Evolutionary conservation across 2,329 filamentous ascomycete genomes (phyloP), one percentile per base, ranked within the genome.

Genomic region (Xylaria multiplex): DNA sequence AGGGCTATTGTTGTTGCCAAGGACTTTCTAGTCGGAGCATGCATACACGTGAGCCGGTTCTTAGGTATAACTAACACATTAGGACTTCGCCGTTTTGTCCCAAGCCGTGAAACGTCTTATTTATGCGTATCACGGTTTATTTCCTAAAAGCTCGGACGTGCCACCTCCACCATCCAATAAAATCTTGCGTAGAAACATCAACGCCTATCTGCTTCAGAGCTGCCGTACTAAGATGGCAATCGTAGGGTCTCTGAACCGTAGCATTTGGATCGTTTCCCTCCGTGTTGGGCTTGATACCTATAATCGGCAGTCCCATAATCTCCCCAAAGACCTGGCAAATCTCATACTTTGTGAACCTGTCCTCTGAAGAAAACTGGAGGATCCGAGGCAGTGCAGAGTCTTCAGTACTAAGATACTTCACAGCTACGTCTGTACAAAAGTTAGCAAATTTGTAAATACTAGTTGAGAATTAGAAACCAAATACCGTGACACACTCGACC

Each of bases 331-430:
- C 81, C 79, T 92, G 82, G 77, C 92, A 94, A 62, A 97, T 97
- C 77, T 95, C 89, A 78, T 94, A 96, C 81, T 97, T 97, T 53
- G 93, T 97, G 83, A 90, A 91, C 70, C 84, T 87, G 72, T 97
- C 92, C 79, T 97, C 93, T 52, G 92, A 93, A 2, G 91, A 92
- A 80, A 97, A 97, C 61, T 97, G 93, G 19, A 97, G 83, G 49
- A 93, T 86, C 32, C 76, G 81, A 0, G 93, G 93, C 45, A 97
- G 80, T 16, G 81, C 75, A 11, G 81, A 77, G 43, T 85, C 81
- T 45, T 77, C 73, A 13, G 82, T 79, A 3, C 77, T 78, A 60
- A 91, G 81, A 73, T 94, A 96, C 73, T 91, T 89, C 67, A 83
- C 83, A 1, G 91, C 87, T 54, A 96, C 82, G 71, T 96, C 92